Evolutionary conservation across 108 stramenopile species (phyloP), one percentile per base, ranked within the genome.

Genomic region (Epithemia pelagica): DNA sequence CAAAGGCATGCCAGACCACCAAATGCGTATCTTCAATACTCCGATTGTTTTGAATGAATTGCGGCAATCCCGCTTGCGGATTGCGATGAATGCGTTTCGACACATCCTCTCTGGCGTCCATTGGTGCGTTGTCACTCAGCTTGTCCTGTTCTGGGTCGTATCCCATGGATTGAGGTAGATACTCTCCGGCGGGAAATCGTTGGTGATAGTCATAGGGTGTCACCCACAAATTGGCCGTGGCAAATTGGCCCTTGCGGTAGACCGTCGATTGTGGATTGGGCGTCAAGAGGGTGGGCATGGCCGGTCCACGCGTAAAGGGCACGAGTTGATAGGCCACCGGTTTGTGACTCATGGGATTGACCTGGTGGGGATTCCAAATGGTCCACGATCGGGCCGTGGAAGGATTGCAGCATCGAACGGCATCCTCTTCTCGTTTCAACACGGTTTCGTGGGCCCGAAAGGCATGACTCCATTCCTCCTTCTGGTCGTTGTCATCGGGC

Each of bases 1-100:
- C 84, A 65, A 82, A 86, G 32, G 77, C 76, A 59, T 82, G 84
- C 84, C 84, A 86, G 20, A 86, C 30, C 10, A 86, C 78, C 54
- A 86, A 31, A 58, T 82, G 79, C 62, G 78, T 72, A 30, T 69
- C 84, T 30, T 74, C 64, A 15, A 82, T 26, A 32, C 66, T 68
- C 2, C 78, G 71, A 32, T 86, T 73, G 7, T 60, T 71, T 30
- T 56, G 26, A 0, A 67, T 83, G 82, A 82, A 87, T 0, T 63
- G 59, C 0, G 82, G 81, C 22, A 87, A 46, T 15, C 86, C 86
- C 20, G 60, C 78, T 32, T 62, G 57, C n/a, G n/a, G n/a, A n/a
- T n/a, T n/a, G n/a, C n/a, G n/a, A n/a, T n/a, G n/a, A n/a, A n/a
- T n/a, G n/a, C n/a, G n/a, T n/a, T n/a, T n/a, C n/a, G n/a, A n/a